Base-by-base conservation (phyloP, 1,139 yeast species). In the Yamadazyma trypodendri region DNA sequence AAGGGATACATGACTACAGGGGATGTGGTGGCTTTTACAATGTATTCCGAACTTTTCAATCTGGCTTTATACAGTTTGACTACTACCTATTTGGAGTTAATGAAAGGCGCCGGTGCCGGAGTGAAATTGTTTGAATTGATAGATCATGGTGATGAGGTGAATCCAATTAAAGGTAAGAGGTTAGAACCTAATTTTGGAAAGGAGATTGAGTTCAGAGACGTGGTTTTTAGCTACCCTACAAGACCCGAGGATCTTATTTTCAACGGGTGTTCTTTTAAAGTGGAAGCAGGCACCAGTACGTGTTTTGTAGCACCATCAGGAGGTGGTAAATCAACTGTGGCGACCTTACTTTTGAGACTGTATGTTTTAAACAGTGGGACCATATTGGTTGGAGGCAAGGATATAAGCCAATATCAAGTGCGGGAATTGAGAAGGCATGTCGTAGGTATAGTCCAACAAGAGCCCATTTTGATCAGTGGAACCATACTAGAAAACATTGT, bases 261-360 rank as follows among this genome's bases (percentile, higher is more conserved):
- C 55, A 61, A 79, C 16, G 75, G 77, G n/a, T 72, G 89, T 51
- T 65, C 75, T 28, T 73, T 89, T 37, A 68, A 62, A 9, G 74
- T 89, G 24, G 60, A 70, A 11, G 77, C 85, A 3, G 89, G 92
- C 12, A 82, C 88, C 38, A 86, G 88, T 42, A 81, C 92, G 6
- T 92, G 96, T 54, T 74, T 89, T 38, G 96, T 88, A 12, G 97
- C 97, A 1, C 86, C 92, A 12, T 85, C 95, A 14, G 97, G 97
- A 0, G 82, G 94, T 40, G 97, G 97, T 14, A 89, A 89, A 55
- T 84, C 95, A 4, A 89, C 97, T 0, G 75, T 89, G 25, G 83
- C 90, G 1, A 78, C 88, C 6, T 62, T 89, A 34, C 61, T 89
- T 16, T 68, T 88, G 44, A 72, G 96, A 37, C 79, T 86, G 40